Evolutionary conservation across 805 yeast species (phyloP).

Genomic region (Zygosaccharomyces kombuchaensis): DNA sequence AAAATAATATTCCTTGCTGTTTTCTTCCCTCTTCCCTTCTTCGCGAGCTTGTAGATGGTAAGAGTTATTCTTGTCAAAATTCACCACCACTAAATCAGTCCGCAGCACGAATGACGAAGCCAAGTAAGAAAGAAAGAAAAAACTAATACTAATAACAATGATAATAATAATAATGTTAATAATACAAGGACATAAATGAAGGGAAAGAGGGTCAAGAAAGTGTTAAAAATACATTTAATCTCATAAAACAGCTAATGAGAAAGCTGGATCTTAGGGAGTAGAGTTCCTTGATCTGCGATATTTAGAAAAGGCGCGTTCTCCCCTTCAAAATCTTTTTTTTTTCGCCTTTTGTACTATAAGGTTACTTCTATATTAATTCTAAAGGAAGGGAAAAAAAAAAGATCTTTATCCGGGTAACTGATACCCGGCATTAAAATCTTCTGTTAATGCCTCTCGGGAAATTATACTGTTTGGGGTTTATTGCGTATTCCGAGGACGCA

Average conservation of each 20-base stretch:
- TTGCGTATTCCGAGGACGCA: not conserved
- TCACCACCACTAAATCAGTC: not conserved
- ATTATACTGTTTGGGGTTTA: too few relatives aligned
- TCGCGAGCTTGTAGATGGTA: not conserved
- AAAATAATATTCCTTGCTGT: not conserved
- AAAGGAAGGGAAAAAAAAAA: too few relatives aligned
- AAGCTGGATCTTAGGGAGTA: not conserved
- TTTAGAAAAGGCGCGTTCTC: not conserved
- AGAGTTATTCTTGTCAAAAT: not conserved
- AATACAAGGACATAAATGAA: not conserved
- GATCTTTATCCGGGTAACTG: not conserved
- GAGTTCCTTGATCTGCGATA: not conserved
- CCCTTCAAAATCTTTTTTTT: not conserved
- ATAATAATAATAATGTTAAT: not conserved
- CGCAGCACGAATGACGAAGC: not conserved
- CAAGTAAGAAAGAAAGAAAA: not conserved
- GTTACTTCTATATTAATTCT: too few relatives aligned
- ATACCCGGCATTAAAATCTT: not conserved
- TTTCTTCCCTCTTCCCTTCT: not conserved
- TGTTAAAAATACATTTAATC: not conserved
- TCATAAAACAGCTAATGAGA: not conserved
- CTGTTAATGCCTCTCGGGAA: not conserved
- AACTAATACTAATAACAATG: not conserved
- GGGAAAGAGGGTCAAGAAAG: not conserved
- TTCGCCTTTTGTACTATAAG: not conserved